Conservation (phyloP, 805 yeast genomes). For the Metschnikowia lochheadii region DNA sequence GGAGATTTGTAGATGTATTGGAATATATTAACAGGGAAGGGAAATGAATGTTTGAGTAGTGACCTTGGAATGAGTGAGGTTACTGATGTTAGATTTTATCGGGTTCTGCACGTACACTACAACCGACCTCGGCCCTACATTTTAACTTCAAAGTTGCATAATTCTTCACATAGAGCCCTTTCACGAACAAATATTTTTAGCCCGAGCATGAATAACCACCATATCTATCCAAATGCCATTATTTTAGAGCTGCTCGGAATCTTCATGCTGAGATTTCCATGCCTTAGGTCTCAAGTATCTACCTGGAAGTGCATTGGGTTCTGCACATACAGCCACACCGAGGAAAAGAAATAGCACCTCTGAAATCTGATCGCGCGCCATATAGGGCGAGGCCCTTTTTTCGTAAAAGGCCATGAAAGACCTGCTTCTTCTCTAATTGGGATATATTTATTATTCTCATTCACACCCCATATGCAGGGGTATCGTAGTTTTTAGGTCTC, state of each 20-base stretch:
- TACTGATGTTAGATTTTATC: slow-evolving; percentile 1
- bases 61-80: not conserved
- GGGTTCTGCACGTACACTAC: slow-evolving; percentile 5
- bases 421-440: too few relatives aligned
- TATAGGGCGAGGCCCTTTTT: not conserved
- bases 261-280: not conserved
- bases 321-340: not conserved
- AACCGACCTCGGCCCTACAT: slow-evolving; percentile 4
- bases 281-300: not conserved
- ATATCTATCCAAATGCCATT: not conserved
- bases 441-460: too few relatives aligned
- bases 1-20: not conserved
- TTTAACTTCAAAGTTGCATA: not conserved
- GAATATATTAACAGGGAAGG: not conserved
- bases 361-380: not conserved
- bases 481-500: too few relatives aligned
- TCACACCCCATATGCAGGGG: too few relatives aligned
- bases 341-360: not conserved
- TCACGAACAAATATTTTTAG: too few relatives aligned
- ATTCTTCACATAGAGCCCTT: too few relatives aligned
- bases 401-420: too few relatives aligned
- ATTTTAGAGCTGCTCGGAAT: not conserved
- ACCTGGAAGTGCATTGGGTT: not conserved
- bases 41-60: not conserved
- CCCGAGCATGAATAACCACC: not conserved